Percentiles rank a stretch among this genome's conserved stretches.
phyloP scores from a whole-genome alignment of 345 rosid species.

The Odontarrhena argentea region DNA sequence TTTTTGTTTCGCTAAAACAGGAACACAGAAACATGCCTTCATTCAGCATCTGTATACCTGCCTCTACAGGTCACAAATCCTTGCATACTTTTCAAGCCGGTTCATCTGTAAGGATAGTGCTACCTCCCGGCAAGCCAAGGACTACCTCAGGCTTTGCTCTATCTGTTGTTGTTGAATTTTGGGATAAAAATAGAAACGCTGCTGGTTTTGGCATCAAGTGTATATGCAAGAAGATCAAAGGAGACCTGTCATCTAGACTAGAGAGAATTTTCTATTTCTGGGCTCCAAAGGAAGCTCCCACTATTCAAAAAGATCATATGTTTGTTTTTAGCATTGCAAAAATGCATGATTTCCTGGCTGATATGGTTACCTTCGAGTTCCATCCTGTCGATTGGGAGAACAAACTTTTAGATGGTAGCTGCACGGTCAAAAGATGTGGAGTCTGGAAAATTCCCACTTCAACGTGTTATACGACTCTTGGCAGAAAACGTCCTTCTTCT shows the following conservation, averaged over 20 bases:
- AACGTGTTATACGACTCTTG: not conserved
- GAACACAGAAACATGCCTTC: not conserved
- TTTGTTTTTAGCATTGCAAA: constrained; percentile 2
- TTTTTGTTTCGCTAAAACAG: constrained; percentile 2
- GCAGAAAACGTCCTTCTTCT: constrained; percentile 6
- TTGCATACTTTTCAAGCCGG: not conserved
- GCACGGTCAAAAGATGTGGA: constrained; percentile 23
- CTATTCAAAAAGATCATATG: not conserved
- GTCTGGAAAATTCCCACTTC: not conserved
- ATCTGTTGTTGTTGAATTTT: constrained; percentile 23
- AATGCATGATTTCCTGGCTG: constrained; percentile 1
- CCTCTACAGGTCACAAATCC: constrained; percentile 13
- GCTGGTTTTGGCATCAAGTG: constrained; percentile 10
- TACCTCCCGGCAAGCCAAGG: constrained; percentile 11
- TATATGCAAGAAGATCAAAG: not conserved
- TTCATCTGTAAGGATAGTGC: constrained; percentile 11
- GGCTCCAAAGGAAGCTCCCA: not conserved
- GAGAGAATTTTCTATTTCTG: not conserved
- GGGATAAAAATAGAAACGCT: not conserved
- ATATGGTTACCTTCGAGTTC: constrained; percentile 11
- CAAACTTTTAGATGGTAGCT: constrained; percentile 8
- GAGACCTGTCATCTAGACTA: not conserved
- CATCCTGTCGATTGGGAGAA: constrained; percentile 9
- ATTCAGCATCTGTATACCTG: constrained; percentile 29
- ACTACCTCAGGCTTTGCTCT: constrained; percentile 31